Evolutionary conservation across 495 filamentous ascomycete genomes (phyloP).

Genomic region (Terfezia claveryi): DNA sequence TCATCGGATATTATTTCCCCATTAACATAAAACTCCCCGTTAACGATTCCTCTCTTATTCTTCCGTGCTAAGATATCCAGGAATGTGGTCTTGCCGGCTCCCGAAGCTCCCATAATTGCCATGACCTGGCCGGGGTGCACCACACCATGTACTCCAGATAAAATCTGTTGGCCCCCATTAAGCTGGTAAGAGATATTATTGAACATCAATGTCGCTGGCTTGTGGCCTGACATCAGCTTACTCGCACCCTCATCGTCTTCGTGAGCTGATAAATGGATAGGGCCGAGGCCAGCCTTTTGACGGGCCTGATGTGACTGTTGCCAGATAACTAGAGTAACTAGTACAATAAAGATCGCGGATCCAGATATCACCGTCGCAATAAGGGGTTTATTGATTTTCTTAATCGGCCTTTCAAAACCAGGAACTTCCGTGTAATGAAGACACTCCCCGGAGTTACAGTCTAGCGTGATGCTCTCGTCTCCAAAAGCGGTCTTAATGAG

Average conservation of each 20-base stretch:
- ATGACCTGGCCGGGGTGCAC: conserved; percentile 78
- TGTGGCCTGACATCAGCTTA: conserved; percentile 74
- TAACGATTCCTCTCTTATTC: conserved; percentile 69
- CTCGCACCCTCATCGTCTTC: conserved; percentile 76
- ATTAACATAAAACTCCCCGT: conserved; percentile 80
- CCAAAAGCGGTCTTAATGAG: conserved; percentile 76
- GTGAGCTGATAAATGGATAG: conserved; percentile 48
- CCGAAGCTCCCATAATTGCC: conserved; percentile 96
- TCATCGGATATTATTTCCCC: conserved; percentile 69
- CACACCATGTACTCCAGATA: conserved; percentile 57
- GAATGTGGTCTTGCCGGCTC: conserved; percentile 93
- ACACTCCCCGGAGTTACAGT: conserved; percentile 76
- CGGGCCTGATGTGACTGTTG: conserved; percentile 54
- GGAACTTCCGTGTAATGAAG: conserved; percentile 78
- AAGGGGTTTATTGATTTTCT: conserved; percentile 89
- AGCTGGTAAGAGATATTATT: conserved; percentile 69
- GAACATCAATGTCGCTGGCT: conserved; percentile 71
- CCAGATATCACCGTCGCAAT: conserved; percentile 88
- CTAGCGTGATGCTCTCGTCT: conserved; percentile 63
- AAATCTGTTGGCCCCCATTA: conserved; percentile 59
- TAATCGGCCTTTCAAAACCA: conserved; percentile 68
- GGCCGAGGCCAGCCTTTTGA: conserved; percentile 40
- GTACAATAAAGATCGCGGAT: conserved; percentile 67
- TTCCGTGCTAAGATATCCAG: conserved; percentile 91
- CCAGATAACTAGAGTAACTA: conserved; percentile 64